Evolutionary conservation across 2,329 filamentous ascomycete genomes (phyloP), one percentile per base, ranked within the genome.

Genomic region (Stemphylium lycopersici): DNA sequence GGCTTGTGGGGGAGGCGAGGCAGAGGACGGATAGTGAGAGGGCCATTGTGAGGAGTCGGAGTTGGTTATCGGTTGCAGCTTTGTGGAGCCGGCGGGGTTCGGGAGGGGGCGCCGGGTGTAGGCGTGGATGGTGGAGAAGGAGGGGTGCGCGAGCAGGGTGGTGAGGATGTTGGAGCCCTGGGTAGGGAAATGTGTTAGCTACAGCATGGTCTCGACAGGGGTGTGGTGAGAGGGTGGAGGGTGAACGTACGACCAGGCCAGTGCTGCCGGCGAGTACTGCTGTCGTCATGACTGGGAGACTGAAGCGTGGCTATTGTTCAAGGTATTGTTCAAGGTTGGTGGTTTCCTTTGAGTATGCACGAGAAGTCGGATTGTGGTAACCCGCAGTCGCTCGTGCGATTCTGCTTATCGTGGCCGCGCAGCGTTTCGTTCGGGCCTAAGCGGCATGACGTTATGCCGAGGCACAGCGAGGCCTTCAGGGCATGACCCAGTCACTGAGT

Each of bases 81-180:
- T 89, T n/a, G 81, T 65, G 16, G 80, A 80, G 20, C 78, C 70
- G 48, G 81, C 72, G 4, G 69, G 62, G 18, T 72, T 68, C 54
- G 82, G 79, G 39, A 88, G 87, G 4, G 81, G 76, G 68, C 87
- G 88, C 46, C 89, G 87, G 18, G 88, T 82, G 77, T 90, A 86
- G 63, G 87, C 88, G 69, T 83, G 69, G 55, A 90, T 76, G 49
- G 81, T 76, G 61, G 79, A 77, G 73, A 84, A 80, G 58, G 79
- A 68, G 38, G 82, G 78, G 49, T 81, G 76, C 12, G 81, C 70
- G 65, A 90, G 81, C 40, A 91, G 79, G 40, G 78, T 79, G 48
- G 76, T 76, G 69, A 96, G 86, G 73, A 96, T 93, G 70, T 90
- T 80, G 47, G 84, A 85, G 70, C 93, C 93, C 84, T 87, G 58